phyloP scores from a whole-genome alignment of 176 grass and related monocot species.

The Zea luxurians region DNA sequence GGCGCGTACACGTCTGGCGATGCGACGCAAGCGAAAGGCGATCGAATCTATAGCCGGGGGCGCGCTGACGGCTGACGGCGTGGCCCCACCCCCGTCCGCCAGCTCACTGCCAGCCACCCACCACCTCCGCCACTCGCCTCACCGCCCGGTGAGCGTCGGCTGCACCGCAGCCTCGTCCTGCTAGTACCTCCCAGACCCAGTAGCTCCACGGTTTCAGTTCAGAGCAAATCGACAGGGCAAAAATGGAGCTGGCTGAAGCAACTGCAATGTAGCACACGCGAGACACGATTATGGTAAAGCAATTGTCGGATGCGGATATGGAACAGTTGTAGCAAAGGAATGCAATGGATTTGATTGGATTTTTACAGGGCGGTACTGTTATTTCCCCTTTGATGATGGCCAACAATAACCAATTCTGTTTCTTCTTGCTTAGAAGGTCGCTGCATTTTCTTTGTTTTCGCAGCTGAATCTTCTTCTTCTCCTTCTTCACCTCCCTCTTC shows the following conservation, averaged over 20 bases:
- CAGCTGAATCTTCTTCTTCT: constrained; percentile 38
- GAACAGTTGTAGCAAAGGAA: background rate
- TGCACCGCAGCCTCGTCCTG: background rate
- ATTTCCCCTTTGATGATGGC: constrained; percentile 14
- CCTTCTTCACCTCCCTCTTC: background rate
- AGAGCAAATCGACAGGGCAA: background rate
- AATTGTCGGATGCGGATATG: background rate
- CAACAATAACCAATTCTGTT: constrained; percentile 2
- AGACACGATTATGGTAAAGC: background rate
- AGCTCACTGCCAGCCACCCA: constrained; percentile 54
- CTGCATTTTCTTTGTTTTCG: constrained; percentile 34
- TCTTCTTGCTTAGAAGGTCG: background rate
- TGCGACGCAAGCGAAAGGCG: constrained; percentile 25
- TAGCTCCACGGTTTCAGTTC: background rate
- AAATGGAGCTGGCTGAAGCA: background rate
- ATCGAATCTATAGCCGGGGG: constrained; percentile 36
- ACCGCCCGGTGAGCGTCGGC: constrained; percentile 37
- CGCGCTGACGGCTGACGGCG: constrained; percentile 17
- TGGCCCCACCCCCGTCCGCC: constrained; percentile 18
- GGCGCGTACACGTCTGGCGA: background rate
- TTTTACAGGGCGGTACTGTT: constrained; percentile 43
- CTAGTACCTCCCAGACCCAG: background rate
- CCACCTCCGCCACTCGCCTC: constrained; percentile 7
- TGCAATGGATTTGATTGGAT: constrained; percentile 6
- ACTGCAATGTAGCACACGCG: background rate